These are phyloP conservation scores for Aspergillus fischeri DNA, from an alignment of 2,329 filamentous ascomycete species.

Conservation along the genomic window DNA sequence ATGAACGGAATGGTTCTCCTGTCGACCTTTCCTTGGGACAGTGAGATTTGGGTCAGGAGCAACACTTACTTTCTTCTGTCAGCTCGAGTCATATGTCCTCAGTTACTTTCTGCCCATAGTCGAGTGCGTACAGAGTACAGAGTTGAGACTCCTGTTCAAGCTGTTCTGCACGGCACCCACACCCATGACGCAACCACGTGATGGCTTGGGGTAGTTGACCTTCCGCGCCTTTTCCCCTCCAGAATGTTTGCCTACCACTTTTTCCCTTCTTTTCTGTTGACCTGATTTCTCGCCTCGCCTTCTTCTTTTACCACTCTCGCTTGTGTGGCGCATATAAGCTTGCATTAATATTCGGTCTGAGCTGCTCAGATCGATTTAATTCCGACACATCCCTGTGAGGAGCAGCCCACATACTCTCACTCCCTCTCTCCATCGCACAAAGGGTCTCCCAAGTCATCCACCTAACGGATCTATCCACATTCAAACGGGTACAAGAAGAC, in stretches of 20 bases:
- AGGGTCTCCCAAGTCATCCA: background rate
- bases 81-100: background rate
- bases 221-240: conserved; percentile 14
- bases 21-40: background rate
- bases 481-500: background rate
- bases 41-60: background rate
- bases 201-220: conserved; percentile 23
- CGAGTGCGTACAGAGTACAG: background rate
- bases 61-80: background rate
- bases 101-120: background rate
- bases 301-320: conserved; percentile 5
- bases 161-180: conserved; percentile 21
- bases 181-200: conserved; percentile 37
- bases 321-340: conserved; percentile 5
- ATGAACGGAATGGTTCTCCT: background rate
- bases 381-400: conserved; percentile 2
- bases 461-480: background rate
- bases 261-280: conserved; percentile 1
- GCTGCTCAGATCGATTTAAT: conserved; percentile 10
- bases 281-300: conserved; percentile 7
- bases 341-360: conserved; percentile 4
- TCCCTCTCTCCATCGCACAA: background rate
- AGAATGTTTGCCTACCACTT: background rate
- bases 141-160: background rate
- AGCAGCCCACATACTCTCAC: conserved; percentile 8